Conservation (phyloP, 176 grass and related monocot genomes). For the Guadua angustifolia region DNA sequence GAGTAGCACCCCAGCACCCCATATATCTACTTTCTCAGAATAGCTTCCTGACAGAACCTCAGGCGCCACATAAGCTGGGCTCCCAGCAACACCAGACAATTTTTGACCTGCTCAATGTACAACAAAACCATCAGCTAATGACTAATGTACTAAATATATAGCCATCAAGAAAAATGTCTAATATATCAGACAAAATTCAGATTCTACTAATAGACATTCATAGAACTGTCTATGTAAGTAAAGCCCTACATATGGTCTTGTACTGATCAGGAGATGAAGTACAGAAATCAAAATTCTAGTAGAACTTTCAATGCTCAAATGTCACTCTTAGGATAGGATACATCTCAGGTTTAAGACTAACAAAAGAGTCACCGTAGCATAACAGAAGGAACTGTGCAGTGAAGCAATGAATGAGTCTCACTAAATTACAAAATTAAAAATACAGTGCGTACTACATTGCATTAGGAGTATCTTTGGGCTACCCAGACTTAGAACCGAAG, state of each 20-base stretch:
- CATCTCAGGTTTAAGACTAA: neutral
- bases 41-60: conserved; percentile 88
- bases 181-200: neutral
- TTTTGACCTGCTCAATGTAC: conserved; percentile 72
- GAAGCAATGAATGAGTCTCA: neutral
- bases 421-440: neutral
- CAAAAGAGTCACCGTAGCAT: neutral
- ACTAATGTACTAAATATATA: neutral
- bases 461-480: neutral
- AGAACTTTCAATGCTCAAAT: neutral
- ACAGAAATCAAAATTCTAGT: neutral
- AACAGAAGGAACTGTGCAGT: neutral
- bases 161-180: neutral
- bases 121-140: conserved; percentile 25
- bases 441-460: neutral
- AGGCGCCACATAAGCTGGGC: conserved; percentile 94
- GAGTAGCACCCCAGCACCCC: conserved; percentile 84
- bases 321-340: neutral
- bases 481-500: conserved; percentile 19
- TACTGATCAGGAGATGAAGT: conserved; percentile 4
- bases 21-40: conserved; percentile 92
- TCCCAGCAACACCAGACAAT: conserved; percentile 83
- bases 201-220: conserved; percentile 24
- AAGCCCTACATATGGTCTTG: neutral
- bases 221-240: neutral